Evolutionary conservation across 2,329 filamentous ascomycete species (phyloP), one percentile per base, ranked within the genome.

Genomic region (Colletotrichum sp.): DNA sequence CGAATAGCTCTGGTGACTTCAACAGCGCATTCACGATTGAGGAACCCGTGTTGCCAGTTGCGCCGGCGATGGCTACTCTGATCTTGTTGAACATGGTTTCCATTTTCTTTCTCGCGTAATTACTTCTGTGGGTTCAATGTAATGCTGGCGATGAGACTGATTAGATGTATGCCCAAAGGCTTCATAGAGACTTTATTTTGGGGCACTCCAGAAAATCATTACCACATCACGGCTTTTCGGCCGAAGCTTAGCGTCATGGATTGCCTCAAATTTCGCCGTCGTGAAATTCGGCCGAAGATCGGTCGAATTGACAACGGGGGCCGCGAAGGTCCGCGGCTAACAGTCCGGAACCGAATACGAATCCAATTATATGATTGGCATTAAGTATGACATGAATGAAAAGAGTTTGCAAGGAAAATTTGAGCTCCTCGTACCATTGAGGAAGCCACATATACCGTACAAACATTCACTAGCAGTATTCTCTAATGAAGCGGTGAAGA

Each of bases 261-360:
- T 49, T 3, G 44, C 5, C 44, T 0, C 44, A 8, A n/a, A n/a
- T n/a, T n/a, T n/a, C n/a, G n/a, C n/a, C n/a, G 44, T 21, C 0
- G 1, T 21, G 0, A 13, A 13, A 0, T 52, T 52, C 44, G 44
- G 44, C 44, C 44, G 44, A 52, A 3, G 0, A 21, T 13, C 44
- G 44, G 44, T 52, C 44, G 44, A 52, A 21, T 13, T 3, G 0
- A 6, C 44, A 8, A 13, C n/a, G 44, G 44, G 44, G 44, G 44
- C 44, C 44, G 44, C 44, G 44, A 4, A 2, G n/a, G 44, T 21
- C 44, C 44, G 44, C 6, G 0, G 3, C 10, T 2, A 21, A 21
- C 18, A 52, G 44, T 5, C 10, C n/a, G 44, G n/a, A 52, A 52
- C 18, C 44, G 44, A 52, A 52, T 52, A 52, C n/a, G 44, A 52